Evolutionary conservation across 495 filamentous ascomycete genomes (phyloP).

Genomic region (Jackrogersella multiformis): DNA sequence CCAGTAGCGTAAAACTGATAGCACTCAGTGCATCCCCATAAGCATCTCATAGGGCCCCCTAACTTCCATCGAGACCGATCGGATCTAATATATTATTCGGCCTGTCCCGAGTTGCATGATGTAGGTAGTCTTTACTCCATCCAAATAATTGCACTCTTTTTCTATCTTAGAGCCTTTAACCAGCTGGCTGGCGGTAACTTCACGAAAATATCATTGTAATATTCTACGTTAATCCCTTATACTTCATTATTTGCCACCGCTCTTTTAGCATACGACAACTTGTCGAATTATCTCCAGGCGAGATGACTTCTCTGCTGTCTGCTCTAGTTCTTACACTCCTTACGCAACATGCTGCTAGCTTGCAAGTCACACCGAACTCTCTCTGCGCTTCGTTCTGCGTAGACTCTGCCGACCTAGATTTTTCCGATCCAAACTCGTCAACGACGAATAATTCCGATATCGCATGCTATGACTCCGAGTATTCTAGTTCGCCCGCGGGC

Average conservation of each 20-base stretch:
- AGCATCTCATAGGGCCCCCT: background rate
- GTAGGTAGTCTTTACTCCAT: constrained; percentile 1
- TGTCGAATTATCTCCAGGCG: constrained; percentile 30
- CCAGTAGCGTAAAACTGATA: constrained; percentile 12
- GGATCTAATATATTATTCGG: constrained; percentile 35
- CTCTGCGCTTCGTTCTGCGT: constrained; percentile 59
- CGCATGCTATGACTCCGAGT: constrained; percentile 55
- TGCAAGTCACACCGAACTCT: constrained; percentile 63
- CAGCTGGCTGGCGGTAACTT: constrained; percentile 39
- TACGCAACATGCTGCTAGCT: constrained; percentile 39
- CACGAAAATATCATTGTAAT: constrained; percentile 28
- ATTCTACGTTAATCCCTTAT: constrained; percentile 16
- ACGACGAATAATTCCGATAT: constrained; percentile 57
- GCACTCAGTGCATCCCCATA: constrained; percentile 12
- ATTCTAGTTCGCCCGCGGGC: constrained; percentile 46
- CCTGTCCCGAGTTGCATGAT: constrained; percentile 34
- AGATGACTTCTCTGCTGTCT: constrained; percentile 38
- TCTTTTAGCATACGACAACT: constrained; percentile 4
- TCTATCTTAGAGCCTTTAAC: constrained; percentile 14
- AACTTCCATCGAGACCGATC: background rate
- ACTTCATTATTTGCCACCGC: constrained; percentile 1
- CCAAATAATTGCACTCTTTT: constrained; percentile 21
- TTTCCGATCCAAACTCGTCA: constrained; percentile 57
- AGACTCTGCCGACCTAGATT: constrained; percentile 49
- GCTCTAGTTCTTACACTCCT: constrained; percentile 39